Conservation (phyloP, 257 asterid genomes). For the Osmanthus fragrans region DNA sequence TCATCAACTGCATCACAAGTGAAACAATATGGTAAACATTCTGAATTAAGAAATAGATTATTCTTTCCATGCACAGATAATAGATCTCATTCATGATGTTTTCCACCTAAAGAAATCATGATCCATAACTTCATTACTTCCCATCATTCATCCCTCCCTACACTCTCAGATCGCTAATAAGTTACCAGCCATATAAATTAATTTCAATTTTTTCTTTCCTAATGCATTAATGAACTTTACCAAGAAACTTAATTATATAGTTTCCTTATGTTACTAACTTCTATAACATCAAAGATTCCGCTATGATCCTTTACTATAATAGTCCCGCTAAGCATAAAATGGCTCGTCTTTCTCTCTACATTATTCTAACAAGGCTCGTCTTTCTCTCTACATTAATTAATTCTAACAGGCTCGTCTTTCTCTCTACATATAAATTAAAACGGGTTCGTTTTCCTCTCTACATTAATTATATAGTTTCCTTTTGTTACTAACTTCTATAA, state of each 20-base stretch:
- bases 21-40: not conserved
- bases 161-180: not conserved
- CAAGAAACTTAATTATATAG: not conserved
- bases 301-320: not conserved
- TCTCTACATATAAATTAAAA: too few relatives aligned
- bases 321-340: not conserved
- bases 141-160: not conserved
- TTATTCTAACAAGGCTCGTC: too few relatives aligned
- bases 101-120: slow-evolving; percentile 1
- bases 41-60: slow-evolving; percentile 8
- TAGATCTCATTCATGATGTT: not conserved
- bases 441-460: too few relatives aligned
- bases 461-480: not conserved
- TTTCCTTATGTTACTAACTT: not conserved
- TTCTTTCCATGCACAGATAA: not conserved
- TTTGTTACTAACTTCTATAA: not conserved
- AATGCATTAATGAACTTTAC: slow-evolving; percentile 1
- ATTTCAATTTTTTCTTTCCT: not conserved
- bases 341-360: slow-evolving; percentile 3
- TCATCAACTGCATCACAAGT: slow-evolving; percentile 56
- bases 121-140: not conserved
- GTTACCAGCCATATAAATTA: not conserved
- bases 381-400: too few relatives aligned
- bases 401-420: too few relatives aligned
- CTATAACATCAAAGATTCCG: not conserved